These are phyloP conservation scores for Papiliotrema nemorosa DNA, from an alignment of 1,284 basidiomycete genomes.

Conservation along the genomic window DNA sequence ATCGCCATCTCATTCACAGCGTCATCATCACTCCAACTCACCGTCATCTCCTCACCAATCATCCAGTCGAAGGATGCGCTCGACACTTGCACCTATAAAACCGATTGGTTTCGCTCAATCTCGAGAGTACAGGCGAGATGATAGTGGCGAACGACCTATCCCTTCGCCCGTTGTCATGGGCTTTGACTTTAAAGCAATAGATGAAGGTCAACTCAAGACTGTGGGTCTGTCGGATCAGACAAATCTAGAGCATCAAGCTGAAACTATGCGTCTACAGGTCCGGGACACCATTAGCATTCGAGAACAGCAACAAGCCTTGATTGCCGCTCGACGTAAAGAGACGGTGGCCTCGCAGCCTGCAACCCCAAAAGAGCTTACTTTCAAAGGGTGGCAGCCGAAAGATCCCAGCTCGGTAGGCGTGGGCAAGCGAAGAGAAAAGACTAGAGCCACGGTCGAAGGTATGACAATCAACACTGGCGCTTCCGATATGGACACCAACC, in stretches of 20 bases:
- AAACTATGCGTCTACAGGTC: conserved; percentile 26
- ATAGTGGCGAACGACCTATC: conserved; percentile 23
- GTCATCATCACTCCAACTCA: not conserved
- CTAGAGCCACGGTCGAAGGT: conserved; percentile 42
- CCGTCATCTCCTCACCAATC: not conserved
- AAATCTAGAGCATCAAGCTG: conserved; percentile 12
- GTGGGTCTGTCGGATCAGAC: conserved; percentile 19
- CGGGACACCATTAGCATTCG: conserved; percentile 46
- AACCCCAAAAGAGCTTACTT: conserved; percentile 41
- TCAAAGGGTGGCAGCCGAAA: conserved; percentile 45
- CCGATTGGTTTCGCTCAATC: conserved; percentile 42
- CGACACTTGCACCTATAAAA: conserved; percentile 33
- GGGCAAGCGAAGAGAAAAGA: conserved; percentile 42
- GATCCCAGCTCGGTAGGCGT: conserved; percentile 31
- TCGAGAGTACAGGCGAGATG: conserved; percentile 33
- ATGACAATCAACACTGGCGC: conserved; percentile 40
- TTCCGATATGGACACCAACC: conserved; percentile 35
- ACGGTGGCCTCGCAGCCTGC: conserved; percentile 29
- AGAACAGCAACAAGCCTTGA: conserved; percentile 46
- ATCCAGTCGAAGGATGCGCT: conserved; percentile 1
- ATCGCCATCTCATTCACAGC: not conserved
- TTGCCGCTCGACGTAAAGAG: conserved; percentile 40
- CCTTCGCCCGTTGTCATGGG: conserved; percentile 47
- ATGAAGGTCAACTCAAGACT: conserved; percentile 44
- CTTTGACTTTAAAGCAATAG: conserved; percentile 44